Evolutionary conservation across 306 rosid genomes (phyloP).

Genomic region (Geum urbanum): DNA sequence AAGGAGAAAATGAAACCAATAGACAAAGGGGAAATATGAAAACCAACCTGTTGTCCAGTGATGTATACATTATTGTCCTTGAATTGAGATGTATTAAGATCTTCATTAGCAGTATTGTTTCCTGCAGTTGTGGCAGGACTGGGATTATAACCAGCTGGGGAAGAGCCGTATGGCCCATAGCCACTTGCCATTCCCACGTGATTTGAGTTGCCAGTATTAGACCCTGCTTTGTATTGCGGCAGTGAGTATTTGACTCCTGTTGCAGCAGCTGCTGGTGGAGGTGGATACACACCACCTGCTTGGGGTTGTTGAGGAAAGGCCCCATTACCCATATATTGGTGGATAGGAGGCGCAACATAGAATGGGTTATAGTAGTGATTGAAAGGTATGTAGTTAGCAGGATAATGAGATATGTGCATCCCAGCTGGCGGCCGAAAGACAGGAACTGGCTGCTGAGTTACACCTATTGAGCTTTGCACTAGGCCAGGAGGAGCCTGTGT

Average conservation of each 20-base stretch:
- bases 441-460: conserved; percentile 83
- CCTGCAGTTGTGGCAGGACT: conserved; percentile 60
- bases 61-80: conserved; percentile 83
- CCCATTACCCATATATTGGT: conserved; percentile 85
- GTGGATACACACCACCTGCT: conserved; percentile 69
- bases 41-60: conserved; percentile 80
- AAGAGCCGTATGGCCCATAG: conserved; percentile 81
- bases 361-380: conserved; percentile 77
- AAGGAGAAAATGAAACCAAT: conserved; percentile 20
- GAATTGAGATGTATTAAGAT: conserved; percentile 74
- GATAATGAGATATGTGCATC: conserved; percentile 77
- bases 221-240: conserved; percentile 78
- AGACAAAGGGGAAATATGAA: conserved; percentile 20
- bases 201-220: conserved; percentile 63
- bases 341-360: conserved; percentile 81
- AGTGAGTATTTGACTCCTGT: conserved; percentile 81
- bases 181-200: conserved; percentile 75
- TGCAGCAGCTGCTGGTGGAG: conserved; percentile 62
- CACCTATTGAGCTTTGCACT: conserved; percentile 83
- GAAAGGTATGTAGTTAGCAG: conserved; percentile 84
- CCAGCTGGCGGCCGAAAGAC: conserved; percentile 82
- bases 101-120: conserved; percentile 70
- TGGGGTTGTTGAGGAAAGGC: conserved; percentile 90
- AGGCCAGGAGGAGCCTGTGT: conserved; percentile 87
- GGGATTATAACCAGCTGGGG: conserved; percentile 74